A percentile compares a stretch with the other conserved stretches of the same genome.
Conservation (phyloP, 371 early-diverging fungal species). For the Vairimorpha ceranae region DNA sequence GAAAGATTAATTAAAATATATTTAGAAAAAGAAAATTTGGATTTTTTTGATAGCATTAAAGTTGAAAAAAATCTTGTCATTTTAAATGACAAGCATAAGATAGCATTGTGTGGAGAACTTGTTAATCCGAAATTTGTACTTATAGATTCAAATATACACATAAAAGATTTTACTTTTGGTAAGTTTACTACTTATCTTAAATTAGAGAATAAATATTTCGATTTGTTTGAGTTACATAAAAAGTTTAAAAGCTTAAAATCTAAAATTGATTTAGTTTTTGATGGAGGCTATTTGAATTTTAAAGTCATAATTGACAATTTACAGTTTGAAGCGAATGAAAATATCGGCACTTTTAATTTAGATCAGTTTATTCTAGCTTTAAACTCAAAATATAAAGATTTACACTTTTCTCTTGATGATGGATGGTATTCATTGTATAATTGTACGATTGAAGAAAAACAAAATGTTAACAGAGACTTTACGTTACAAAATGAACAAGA, state of each 20-base stretch:
- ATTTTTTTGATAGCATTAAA: background rate
- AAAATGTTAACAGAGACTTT: background rate
- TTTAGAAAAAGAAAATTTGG: conserved; percentile 32
- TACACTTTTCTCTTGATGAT: background rate
- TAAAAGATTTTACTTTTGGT: background rate
- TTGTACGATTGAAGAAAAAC: background rate
- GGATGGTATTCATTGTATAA: background rate
- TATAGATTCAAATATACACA: conserved; percentile 1
- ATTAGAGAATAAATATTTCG: background rate
- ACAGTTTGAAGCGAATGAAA: background rate
- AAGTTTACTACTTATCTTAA: background rate
- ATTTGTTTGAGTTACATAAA: background rate
- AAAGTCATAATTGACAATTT: background rate
- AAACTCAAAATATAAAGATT: background rate
- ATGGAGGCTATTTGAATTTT: background rate
- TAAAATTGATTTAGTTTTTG: background rate
- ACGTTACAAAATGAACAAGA: background rate
- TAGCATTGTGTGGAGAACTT: conserved; percentile 40
- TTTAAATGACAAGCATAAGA: conserved; percentile 21
- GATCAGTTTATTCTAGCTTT: background rate
- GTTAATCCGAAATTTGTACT: conserved; percentile 39
- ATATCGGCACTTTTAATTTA: background rate
- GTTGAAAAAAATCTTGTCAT: conserved; percentile 32
- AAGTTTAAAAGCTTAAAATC: background rate
- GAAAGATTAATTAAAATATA: conserved; percentile 41